Evolutionary conservation across 306 rosid genomes (phyloP).

Genomic region (Trichosanthes cucumerina): DNA sequence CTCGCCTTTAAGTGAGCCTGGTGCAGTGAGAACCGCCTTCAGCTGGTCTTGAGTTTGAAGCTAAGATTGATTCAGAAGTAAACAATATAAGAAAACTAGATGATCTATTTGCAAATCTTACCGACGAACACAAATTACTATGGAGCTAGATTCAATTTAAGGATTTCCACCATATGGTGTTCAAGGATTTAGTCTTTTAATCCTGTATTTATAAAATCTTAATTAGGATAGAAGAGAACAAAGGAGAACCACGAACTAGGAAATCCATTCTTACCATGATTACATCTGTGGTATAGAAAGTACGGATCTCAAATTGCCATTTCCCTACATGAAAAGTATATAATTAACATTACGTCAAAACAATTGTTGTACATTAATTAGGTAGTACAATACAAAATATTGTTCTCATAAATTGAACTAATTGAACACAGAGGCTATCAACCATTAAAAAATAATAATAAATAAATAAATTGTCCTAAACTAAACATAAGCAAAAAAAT

Average conservation of each 20-base stretch:
- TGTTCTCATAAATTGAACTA: background rate
- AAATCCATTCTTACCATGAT: constrained; percentile 45
- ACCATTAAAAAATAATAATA: too few species aligned
- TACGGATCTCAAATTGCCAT: constrained; percentile 64
- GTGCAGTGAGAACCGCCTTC: constrained; percentile 49
- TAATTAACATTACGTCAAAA: constrained; percentile 1
- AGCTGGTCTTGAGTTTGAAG: constrained; percentile 81
- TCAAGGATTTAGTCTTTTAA: background rate
- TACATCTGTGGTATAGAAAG: constrained; percentile 60
- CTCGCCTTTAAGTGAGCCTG: constrained; percentile 26
- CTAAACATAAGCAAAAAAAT: too few species aligned
- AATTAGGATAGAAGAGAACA: background rate
- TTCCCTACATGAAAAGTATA: constrained; percentile 45
- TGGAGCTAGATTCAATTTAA: background rate
- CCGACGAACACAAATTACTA: background rate
- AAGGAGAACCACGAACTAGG: background rate
- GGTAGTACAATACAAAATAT: background rate
- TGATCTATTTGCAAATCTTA: constrained; percentile 3
- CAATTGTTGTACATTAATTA: background rate
- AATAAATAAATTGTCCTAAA: too few species aligned
- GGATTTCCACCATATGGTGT: background rate
- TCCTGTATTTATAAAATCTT: background rate
- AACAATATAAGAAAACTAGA: background rate
- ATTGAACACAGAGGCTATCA: too few species aligned
- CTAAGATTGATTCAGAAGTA: constrained; percentile 27